These are phyloP conservation scores for Elsinoe necatrix DNA, from an alignment of 2,329 filamentous ascomycete genomes.

Conservation along the genomic window DNA sequence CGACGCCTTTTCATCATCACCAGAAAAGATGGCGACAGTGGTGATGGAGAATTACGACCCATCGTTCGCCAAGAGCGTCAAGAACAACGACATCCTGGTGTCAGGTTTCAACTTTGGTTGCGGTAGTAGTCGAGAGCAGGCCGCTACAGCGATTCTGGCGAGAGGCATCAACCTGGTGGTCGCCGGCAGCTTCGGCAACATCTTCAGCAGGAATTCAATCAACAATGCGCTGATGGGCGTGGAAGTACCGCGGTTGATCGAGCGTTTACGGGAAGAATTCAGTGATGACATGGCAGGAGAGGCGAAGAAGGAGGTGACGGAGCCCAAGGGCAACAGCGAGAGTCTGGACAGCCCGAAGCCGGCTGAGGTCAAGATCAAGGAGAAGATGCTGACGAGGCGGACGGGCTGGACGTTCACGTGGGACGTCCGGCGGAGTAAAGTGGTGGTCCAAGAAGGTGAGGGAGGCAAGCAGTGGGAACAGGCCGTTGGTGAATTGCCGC, in stretches of 20 bases:
- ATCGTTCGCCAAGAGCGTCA: constrained; percentile 55
- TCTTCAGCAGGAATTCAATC: constrained; percentile 70
- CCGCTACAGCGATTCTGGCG: constrained; percentile 77
- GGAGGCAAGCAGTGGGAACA: constrained; percentile 63
- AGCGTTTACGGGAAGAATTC: constrained; percentile 57
- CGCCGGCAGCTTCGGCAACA: constrained; percentile 73
- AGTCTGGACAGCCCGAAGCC: constrained; percentile 42
- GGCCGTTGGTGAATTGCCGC: constrained; percentile 72
- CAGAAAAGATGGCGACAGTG: constrained; percentile 74
- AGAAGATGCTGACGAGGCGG: constrained; percentile 56
- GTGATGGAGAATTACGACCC: constrained; percentile 93
- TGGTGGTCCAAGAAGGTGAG: constrained; percentile 62
- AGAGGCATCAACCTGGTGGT: constrained; percentile 74
- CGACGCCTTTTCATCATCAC: constrained; percentile 65
- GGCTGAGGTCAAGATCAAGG: constrained; percentile 32
- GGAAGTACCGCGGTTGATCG: constrained; percentile 59
- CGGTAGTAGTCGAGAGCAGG: constrained; percentile 73
- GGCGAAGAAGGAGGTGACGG: constrained; percentile 36
- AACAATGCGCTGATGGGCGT: constrained; percentile 70
- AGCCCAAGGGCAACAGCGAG: constrained; percentile 45
- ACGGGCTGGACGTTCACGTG: constrained; percentile 79
- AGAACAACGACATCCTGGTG: constrained; percentile 70
- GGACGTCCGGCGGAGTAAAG: constrained; percentile 66
- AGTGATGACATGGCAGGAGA: constrained; percentile 23
- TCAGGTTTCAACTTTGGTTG: constrained; percentile 84